phyloP scores from a whole-genome alignment of 176 grass and related monocot species.

The Oryza meridionalis region DNA sequence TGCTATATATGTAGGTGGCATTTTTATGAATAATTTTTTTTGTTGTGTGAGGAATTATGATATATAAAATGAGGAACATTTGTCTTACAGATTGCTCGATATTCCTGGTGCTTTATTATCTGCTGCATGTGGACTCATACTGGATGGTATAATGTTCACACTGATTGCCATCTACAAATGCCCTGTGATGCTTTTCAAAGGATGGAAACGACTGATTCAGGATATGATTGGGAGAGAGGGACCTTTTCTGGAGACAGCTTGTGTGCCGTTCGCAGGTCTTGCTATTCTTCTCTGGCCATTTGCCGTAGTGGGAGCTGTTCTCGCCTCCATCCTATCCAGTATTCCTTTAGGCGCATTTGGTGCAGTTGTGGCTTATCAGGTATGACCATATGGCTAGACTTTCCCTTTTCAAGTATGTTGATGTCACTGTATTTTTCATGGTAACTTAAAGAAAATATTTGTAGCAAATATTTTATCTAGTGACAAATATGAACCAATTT shows the following conservation, averaged over 20 bases:
- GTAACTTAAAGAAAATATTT: background rate
- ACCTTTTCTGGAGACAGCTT: conserved; percentile 92
- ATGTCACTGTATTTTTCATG: background rate
- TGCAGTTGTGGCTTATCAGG: conserved; percentile 92
- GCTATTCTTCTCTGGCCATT: conserved; percentile 97
- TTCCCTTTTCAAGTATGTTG: background rate
- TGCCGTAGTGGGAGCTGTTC: conserved; percentile 74
- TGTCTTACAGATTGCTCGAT: conserved; percentile 58
- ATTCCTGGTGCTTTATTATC: conserved; percentile 69
- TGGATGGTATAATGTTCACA: conserved; percentile 75
- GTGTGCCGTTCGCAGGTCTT: conserved; percentile 94
- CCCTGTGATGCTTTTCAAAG: conserved; percentile 98
- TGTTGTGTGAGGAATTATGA: conserved; percentile 23
- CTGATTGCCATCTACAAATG: conserved; percentile 81
- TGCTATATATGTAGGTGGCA: conserved; percentile 23
- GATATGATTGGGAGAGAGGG: conserved; percentile 94
- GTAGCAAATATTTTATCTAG: background rate
- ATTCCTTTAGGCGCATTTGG: conserved; percentile 81
- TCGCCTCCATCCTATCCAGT: conserved; percentile 78
- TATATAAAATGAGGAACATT: conserved; percentile 15
- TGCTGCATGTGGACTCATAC: conserved; percentile 61
- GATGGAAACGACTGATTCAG: conserved; percentile 84
- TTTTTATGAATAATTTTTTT: conserved; percentile 8
- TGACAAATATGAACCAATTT: background rate
- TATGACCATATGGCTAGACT: conserved; percentile 32